Conservation (phyloP, 2,329 filamentous ascomycete genomes). For the Botrytis galanthina region DNA sequence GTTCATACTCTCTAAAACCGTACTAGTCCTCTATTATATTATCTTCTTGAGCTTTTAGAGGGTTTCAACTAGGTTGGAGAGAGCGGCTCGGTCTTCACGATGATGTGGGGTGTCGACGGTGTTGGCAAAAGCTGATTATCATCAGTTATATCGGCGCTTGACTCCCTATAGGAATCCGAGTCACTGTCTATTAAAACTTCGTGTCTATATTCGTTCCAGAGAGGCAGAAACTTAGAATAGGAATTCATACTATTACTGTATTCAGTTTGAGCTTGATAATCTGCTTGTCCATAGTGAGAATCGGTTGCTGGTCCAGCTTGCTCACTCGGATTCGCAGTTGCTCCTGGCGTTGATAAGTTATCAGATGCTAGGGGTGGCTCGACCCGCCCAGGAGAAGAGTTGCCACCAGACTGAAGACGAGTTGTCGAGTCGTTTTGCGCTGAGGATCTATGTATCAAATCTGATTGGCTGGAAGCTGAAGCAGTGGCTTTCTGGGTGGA, state of each 20-base stretch:
- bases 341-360: neutral
- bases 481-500: neutral
- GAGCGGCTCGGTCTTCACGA: neutral
- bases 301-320: neutral
- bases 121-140: neutral
- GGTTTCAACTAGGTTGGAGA: neutral
- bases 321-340: neutral
- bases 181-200: accelerated
- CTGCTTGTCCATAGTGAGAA: neutral
- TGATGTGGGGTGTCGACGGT: neutral
- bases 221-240: neutral
- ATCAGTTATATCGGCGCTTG: neutral
- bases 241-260: no score
- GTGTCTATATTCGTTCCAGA: neutral
- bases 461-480: neutral
- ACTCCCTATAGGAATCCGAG: neutral
- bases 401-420: neutral
- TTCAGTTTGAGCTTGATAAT: neutral
- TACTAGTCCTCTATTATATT: neutral
- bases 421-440: neutral
- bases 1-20: neutral
- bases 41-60: neutral
- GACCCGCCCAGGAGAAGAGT: neutral
- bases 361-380: neutral
- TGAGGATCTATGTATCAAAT: neutral